Evolutionary conservation across 2,329 filamentous ascomycete species (phyloP), one percentile per base, ranked within the genome.

Genomic region (Aaosphaeria arxii): DNA sequence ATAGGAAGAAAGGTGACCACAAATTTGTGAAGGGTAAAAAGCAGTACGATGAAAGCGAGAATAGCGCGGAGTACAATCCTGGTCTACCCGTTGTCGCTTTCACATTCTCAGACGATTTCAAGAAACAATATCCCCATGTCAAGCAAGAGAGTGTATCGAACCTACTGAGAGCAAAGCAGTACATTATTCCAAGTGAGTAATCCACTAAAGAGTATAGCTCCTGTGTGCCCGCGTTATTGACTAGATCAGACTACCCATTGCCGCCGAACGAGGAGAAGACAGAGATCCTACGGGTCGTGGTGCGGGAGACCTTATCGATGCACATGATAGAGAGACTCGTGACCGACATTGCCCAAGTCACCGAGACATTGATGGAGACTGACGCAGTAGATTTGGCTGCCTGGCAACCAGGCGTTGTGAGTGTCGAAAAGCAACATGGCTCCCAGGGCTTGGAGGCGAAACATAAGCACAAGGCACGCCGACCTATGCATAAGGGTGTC

Each of bases 61-160:
- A 76, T 0, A 67, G 63, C 5, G 81, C 78, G 1, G 77, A 78
- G 44, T 88, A 85, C 69, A 80, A 84, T 41, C 76, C 84, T 1
- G 85, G 85, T 4, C 68, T 87, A 5, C 85, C 85, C 0, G 85
- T 87, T 2, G 84, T 88, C n/a, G 77, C 85, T 0, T 88, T 88
- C 67, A 74, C 77, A 9, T 74, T 88, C 50, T 78, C 76, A 9
- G 81, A 86, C 53, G 74, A 78, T 6, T 87, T 86, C 69, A 78
- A 79, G 62, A 73, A 76, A 49, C 69, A 82, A 40, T 86, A 77
- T 63, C 80, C 82, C 0, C 80, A 85, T 55, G 73, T 87, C 50
- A 82, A 84, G 67, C 85, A 88, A 66, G 83, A 81, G 47, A 77
- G 77, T 5, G 74, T 88, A 11, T 83, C 79, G 45, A 81, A 84